Base-by-base conservation (phyloP, 345 rosid species). In the Streptanthus diversifolius region DNA sequence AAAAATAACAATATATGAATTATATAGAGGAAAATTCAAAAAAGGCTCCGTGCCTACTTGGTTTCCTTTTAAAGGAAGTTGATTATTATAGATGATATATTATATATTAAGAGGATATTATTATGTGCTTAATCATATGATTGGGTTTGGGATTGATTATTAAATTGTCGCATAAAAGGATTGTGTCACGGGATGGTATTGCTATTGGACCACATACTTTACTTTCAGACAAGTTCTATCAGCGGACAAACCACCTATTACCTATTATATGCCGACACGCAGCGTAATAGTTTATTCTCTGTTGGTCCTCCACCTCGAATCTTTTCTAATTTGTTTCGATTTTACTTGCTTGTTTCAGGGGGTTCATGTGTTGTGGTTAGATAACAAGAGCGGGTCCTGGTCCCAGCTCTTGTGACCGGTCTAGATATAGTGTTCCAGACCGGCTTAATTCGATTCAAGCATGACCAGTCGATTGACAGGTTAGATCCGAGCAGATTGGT, bases 201-300 rank as follows among this genome's bases (percentile, higher is more conserved):
- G 1, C 21, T 55, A 76, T 63, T 76, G 75, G 75, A 63, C 80
- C 80, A 63, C 66, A 45, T 36, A 44, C 57, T 45, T 30, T 70
- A 69, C 59, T 19, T 35, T 14, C 58, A n/a, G 17, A 69, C 60
- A 69, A 62, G 19, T 27, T 14, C 18, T 12, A 40, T 15, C 74
- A 75, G 74, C 51, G 49, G 35, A 68, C 70, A 53, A 41, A 8
- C 6, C 29, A 3, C 21, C 19, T 37, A 1, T 27, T 33, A 52
- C 74, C 79, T 41, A 19, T 63, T 33, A 51, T 43, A 40, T 21
- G 4, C 11, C 15, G 27, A 32, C 70, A 35, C 63, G 41, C 41
- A 30, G 8, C 69, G 27, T 21, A 3, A 32, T 3, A 10, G 63
- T 43, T 9, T 1, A 6, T 29, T 49, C 5, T 2, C 22, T 22